phyloP scores from a whole-genome alignment of 306 rosid species.

The Quercus engelmannii region DNA sequence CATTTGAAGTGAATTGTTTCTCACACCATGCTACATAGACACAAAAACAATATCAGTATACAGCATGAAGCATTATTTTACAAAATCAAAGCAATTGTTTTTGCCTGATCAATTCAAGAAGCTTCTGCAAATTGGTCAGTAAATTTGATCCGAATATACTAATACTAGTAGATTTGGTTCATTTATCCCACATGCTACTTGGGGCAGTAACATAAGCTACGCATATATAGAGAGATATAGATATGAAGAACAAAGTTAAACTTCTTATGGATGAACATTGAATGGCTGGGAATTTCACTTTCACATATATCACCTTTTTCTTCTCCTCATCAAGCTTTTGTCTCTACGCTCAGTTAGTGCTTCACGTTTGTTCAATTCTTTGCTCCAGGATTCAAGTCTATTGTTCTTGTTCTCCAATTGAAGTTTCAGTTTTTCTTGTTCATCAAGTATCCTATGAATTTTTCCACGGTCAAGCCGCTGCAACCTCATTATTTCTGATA shows the following conservation, averaged over 20 bases:
- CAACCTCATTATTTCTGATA: slow-evolving; percentile 69
- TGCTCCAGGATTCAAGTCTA: slow-evolving; percentile 84
- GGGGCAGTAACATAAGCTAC: neutral
- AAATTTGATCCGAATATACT: neutral
- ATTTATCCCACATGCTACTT: neutral
- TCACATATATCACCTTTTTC: slow-evolving; percentile 53
- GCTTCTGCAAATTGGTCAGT: neutral
- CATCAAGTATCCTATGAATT: slow-evolving; percentile 65
- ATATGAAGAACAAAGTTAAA: neutral
- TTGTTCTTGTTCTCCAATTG: slow-evolving; percentile 72
- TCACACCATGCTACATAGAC: slow-evolving; percentile 63
- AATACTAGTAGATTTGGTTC: neutral
- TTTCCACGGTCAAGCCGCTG: slow-evolving; percentile 65
- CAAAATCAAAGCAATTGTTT: slow-evolving; percentile 9
- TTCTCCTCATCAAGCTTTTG: slow-evolving; percentile 85
- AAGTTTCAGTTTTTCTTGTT: slow-evolving; percentile 67
- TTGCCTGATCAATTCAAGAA: neutral
- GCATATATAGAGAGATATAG: neutral
- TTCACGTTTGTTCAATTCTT: slow-evolving; percentile 81
- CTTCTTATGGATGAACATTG: neutral
- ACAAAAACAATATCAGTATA: slow-evolving; percentile 22
- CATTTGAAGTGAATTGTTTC: slow-evolving; percentile 66
- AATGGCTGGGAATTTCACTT: neutral
- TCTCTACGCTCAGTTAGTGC: slow-evolving; percentile 76
- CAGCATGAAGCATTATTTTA: slow-evolving; percentile 3